These are phyloP conservation scores for Pyrus communis DNA, from an alignment of 306 rosid genomes.

Conservation along the genomic window DNA sequence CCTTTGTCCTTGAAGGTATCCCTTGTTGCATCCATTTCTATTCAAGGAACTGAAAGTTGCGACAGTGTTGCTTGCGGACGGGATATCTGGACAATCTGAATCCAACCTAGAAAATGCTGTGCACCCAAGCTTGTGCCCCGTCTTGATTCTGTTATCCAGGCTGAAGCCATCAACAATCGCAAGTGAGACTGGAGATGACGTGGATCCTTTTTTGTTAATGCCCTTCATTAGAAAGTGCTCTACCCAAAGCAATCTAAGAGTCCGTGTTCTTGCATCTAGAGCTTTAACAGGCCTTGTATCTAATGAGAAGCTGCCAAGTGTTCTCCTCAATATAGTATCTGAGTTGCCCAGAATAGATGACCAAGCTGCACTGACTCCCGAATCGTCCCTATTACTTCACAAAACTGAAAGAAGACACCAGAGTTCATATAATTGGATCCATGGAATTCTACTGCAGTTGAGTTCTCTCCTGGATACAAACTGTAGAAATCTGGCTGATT, in stretches of 20 bases:
- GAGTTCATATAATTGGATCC: constrained; percentile 61
- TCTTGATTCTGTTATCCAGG: constrained; percentile 79
- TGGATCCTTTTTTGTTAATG: constrained; percentile 84
- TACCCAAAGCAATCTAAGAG: constrained; percentile 75
- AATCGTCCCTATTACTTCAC: constrained; percentile 8
- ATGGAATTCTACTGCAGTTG: constrained; percentile 82
- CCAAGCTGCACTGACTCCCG: constrained; percentile 18
- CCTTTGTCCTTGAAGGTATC: constrained; percentile 56
- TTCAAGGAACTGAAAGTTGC: constrained; percentile 78
- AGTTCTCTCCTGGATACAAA: constrained; percentile 66
- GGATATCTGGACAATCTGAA: constrained; percentile 42
- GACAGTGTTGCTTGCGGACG: constrained; percentile 52
- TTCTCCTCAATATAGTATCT: constrained; percentile 66
- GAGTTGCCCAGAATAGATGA: constrained; percentile 51
- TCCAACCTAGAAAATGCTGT: constrained; percentile 58
- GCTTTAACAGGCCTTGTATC: constrained; percentile 79
- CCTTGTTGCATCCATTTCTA: constrained; percentile 75
- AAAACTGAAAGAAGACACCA: constrained; percentile 15
- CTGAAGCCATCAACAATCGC: constrained; percentile 88
- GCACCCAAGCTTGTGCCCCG: constrained; percentile 97
- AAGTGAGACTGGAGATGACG: constrained; percentile 76
- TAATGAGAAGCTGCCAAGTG: constrained; percentile 66
- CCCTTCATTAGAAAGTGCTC: constrained; percentile 84
- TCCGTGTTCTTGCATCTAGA: constrained; percentile 92
- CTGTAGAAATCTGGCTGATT: constrained; percentile 75